Percentiles rank a stretch among this genome's conserved stretches.
Conservation (phyloP, 2,329 filamentous ascomycete species). For the Penicillium sp. region DNA sequence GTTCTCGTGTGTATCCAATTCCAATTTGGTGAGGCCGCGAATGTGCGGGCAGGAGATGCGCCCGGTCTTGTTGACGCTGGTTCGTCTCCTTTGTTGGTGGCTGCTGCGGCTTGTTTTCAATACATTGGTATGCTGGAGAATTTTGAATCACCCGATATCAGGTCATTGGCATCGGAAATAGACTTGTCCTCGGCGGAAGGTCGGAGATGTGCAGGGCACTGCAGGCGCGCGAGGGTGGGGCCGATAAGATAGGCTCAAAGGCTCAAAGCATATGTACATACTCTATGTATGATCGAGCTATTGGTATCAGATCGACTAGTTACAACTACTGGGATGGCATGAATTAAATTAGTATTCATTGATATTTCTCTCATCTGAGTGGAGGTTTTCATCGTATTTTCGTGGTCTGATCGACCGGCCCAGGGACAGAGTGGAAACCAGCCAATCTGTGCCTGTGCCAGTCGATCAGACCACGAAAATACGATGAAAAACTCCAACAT, state of each 20-base stretch:
- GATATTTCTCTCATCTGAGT: neutral
- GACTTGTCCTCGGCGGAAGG: neutral
- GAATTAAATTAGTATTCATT: neutral
- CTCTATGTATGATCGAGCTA: too few relatives aligned
- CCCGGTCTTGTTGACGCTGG: neutral
- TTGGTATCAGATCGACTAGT: neutral
- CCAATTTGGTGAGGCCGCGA: neutral
- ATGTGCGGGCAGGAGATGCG: neutral
- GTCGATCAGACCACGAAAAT: too few relatives aligned
- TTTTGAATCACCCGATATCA: neutral
- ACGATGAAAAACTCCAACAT: too few relatives aligned
- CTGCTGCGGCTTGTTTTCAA: neutral
- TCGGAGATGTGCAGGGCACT: neutral
- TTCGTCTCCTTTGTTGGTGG: neutral
- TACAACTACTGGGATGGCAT: neutral
- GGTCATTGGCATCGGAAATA: neutral
- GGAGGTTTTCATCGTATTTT: neutral
- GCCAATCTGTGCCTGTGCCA: too few relatives aligned
- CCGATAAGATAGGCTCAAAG: constrained; percentile 14
- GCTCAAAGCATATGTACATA: too few relatives aligned
- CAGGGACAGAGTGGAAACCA: neutral
- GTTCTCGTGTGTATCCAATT: neutral
- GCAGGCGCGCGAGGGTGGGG: constrained; percentile 9
- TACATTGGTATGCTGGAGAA: neutral
- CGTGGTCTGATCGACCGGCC: neutral